A percentile compares a stretch with the other conserved stretches of the same genome.
phyloP scores from a whole-genome alignment of 257 asterid species.

The Cruciata laevipes region DNA sequence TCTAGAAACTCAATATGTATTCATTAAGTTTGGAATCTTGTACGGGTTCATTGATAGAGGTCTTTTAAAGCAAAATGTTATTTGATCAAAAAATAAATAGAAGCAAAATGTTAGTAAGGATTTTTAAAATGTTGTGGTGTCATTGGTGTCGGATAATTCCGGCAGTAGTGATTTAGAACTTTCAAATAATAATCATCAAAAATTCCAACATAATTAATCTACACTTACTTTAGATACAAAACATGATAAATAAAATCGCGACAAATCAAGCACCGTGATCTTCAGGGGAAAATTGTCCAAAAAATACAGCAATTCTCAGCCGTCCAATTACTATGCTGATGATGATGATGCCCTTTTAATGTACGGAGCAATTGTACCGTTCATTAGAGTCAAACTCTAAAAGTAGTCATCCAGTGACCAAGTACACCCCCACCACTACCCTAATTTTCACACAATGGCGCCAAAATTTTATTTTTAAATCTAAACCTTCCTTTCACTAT shows the following conservation, averaged over 20 bases:
- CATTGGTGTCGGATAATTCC: background rate
- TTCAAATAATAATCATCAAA: no score
- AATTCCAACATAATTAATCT: no score
- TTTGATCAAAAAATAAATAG: no score
- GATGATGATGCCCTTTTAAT: constrained; percentile 4
- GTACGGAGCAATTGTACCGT: constrained; percentile 14
- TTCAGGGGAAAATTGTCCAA: background rate
- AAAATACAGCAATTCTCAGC: background rate
- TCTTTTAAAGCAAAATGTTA: no score
- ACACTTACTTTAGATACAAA: no score
- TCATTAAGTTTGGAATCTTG: no score
- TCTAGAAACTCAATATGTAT: no score
- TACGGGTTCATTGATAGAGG: no score
- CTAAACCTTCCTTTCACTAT: background rate
- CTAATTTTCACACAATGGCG: background rate
- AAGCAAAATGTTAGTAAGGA: no score
- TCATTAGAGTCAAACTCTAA: background rate
- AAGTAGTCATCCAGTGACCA: background rate
- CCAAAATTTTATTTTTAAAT: background rate
- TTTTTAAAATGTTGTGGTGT: background rate
- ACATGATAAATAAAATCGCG: no score
- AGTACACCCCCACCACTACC: background rate
- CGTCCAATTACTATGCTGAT: background rate
- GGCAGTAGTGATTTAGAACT: no score
- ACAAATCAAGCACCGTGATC: background rate